These are phyloP conservation scores for Phytophthora cactorum DNA, from an alignment of 352 stramenopile genomes.

Conservation along the genomic window DNA sequence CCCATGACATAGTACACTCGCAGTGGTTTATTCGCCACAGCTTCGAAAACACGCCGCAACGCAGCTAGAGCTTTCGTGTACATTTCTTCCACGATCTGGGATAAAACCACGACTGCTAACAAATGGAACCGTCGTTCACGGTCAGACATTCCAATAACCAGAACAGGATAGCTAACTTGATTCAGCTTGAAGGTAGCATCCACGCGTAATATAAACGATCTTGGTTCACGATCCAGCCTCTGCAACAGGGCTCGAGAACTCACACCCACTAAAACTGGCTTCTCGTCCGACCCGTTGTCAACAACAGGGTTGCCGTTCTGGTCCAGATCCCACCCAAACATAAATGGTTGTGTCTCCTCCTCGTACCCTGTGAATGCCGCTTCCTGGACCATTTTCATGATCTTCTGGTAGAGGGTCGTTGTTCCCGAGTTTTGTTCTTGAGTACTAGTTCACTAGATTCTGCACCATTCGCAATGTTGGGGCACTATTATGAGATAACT, in stretches of 20 bases:
- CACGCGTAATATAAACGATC: background rate
- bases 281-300: background rate
- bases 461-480: background rate
- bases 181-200: background rate
- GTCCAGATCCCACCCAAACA: slow-evolving; percentile 2
- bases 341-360: background rate
- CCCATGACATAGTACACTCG: background rate
- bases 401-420: background rate
- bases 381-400: background rate
- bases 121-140: background rate
- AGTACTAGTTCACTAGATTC: background rate
- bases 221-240: background rate
- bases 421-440: background rate
- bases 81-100: background rate
- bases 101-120: background rate
- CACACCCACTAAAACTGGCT: background rate
- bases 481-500: background rate
- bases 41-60: background rate
- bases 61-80: background rate
- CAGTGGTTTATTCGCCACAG: background rate
- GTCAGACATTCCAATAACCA: background rate
- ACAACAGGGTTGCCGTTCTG: background rate
- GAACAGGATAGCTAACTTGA: background rate
- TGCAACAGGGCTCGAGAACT: background rate
- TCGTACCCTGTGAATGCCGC: background rate